These are phyloP conservation scores for Aspergillus neotritici DNA, from an alignment of 2,329 filamentous ascomycete species.

Conservation along the genomic window DNA sequence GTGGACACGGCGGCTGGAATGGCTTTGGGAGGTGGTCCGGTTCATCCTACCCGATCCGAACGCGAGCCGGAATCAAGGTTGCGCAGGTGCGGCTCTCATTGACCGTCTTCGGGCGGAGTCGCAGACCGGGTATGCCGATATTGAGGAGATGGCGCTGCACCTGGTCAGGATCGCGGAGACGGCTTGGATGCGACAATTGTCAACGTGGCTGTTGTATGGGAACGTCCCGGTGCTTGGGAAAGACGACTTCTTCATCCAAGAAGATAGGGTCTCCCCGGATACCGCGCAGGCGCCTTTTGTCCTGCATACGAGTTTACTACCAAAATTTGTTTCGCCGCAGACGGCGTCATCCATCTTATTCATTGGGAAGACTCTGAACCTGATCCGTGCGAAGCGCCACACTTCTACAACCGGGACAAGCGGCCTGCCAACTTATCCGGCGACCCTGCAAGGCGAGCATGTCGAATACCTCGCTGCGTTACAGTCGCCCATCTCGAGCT, in stretches of 20 bases:
- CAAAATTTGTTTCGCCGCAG: slow-evolving; percentile 68
- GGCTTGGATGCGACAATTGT: slow-evolving; percentile 85
- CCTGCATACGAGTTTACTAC: slow-evolving; percentile 58
- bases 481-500: slow-evolving; percentile 65
- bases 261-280: slow-evolving; percentile 39
- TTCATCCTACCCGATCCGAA: slow-evolving; percentile 55
- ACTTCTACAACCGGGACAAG: slow-evolving; percentile 27
- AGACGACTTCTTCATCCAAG: slow-evolving; percentile 79
- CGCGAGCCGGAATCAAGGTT: slow-evolving; percentile 32
- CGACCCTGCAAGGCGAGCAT: slow-evolving; percentile 43
- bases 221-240: slow-evolving; percentile 69
- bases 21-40: slow-evolving; percentile 69
- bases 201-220: slow-evolving; percentile 87
- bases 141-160: slow-evolving; percentile 69
- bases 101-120: slow-evolving; percentile 68
- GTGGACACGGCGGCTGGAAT: slow-evolving; percentile 79
- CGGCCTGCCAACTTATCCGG: slow-evolving; percentile 52
- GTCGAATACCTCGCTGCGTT: slow-evolving; percentile 60
- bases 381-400: slow-evolving; percentile 57
- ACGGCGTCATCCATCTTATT: slow-evolving; percentile 83
- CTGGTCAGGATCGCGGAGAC: slow-evolving; percentile 75
- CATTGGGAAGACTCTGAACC: slow-evolving; percentile 81
- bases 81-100: slow-evolving; percentile 68
- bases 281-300: slow-evolving; percentile 51
- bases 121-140: slow-evolving; percentile 81